These are phyloP conservation scores for Heterobasidion annosum DNA, from an alignment of 1,284 basidiomycete genomes.

Conservation along the genomic window DNA sequence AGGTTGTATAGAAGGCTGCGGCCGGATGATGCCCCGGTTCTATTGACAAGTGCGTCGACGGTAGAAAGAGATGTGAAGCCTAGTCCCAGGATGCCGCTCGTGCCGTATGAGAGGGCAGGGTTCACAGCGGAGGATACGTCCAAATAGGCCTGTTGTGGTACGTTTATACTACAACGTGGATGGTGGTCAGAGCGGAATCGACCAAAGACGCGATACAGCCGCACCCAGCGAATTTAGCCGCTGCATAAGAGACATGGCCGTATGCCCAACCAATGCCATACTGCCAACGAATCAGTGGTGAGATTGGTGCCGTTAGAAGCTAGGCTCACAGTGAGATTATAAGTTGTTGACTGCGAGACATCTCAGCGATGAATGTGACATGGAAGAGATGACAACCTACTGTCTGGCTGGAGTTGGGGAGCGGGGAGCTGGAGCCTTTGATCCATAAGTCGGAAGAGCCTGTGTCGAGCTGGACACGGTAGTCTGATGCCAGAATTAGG, in stretches of 20 bases:
- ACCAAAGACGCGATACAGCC: conserved; percentile 12
- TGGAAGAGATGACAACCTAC: conserved; percentile 26
- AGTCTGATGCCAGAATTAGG: conserved; percentile 29
- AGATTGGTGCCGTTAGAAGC: not conserved
- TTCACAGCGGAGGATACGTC: conserved; percentile 53
- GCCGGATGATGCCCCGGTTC: conserved; percentile 46
- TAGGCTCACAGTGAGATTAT: conserved; percentile 18
- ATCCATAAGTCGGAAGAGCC: conserved; percentile 81
- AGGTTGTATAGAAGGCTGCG: conserved; percentile 67
- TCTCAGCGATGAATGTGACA: not conserved
- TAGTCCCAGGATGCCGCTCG: conserved; percentile 66
- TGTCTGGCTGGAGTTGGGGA: conserved; percentile 43
- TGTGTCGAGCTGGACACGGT: conserved; percentile 68
- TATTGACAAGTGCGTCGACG: conserved; percentile 52
- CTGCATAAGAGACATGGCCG: conserved; percentile 51
- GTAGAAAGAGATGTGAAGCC: conserved; percentile 69
- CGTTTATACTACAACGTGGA: conserved; percentile 37
- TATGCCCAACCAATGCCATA: conserved; percentile 73
- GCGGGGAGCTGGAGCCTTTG: conserved; percentile 35
- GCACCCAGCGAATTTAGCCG: conserved; percentile 62
- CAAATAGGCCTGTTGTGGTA: conserved; percentile 60
- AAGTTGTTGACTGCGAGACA: conserved; percentile 11
- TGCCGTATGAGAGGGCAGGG: conserved; percentile 64
- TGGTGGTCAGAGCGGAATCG: conserved; percentile 4
- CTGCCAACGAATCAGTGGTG: conserved; percentile 23